Base-by-base conservation (phyloP, 2,329 filamentous ascomycete genomes). In the Zymoseptoria crescenta region DNA sequence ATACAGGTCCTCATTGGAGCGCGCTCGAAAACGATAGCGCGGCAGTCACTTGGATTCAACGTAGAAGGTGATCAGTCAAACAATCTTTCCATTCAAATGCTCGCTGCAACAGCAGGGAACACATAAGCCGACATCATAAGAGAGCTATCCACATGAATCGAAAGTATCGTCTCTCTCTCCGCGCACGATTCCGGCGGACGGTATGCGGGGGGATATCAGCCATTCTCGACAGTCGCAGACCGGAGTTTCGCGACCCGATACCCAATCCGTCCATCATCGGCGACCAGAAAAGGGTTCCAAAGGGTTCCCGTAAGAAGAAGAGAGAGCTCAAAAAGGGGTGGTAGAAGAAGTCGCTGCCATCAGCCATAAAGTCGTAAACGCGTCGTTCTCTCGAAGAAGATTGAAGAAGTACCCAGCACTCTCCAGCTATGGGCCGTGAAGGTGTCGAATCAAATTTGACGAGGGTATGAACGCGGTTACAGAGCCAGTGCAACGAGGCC, bases 401-500 rank as follows among this genome's bases (percentile, higher is more conserved):
- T 45, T 45, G 35, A 45, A 45, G 35, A 45, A 45, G 16, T 8
- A 7, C 35, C 35, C 35, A 45, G 35, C 35, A 16, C 35, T 45
- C 35, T 45, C 35, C 35, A 45, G 35, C 35, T 45, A 9, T 13
- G 10, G 35, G 35, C n/a, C 35, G n/a, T 45, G 13, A 16, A 16
- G 13, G 35, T 45, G 35, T 45, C 13, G 13, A n/a, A 16, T 45
- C 13, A 45, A 45, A 45, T 13, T 16, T 16, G 35, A n/a, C 13
- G 35, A 45, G 35, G 16, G n/a, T 16, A 6, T 45, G 35, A 45
- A 45, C 35, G 52, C 10, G 7, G 48, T 49, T 48, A 52, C 54
- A 62, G 52, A 54, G 65, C 56, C 30, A 67, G 58, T 56, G 62
- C 64, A 49, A 65, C 56, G 59, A 66, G 53, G 21, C 66, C 66